These are phyloP conservation scores for Daldinia concentrica DNA, from an alignment of 495 filamentous ascomycete genomes.

Conservation along the genomic window DNA sequence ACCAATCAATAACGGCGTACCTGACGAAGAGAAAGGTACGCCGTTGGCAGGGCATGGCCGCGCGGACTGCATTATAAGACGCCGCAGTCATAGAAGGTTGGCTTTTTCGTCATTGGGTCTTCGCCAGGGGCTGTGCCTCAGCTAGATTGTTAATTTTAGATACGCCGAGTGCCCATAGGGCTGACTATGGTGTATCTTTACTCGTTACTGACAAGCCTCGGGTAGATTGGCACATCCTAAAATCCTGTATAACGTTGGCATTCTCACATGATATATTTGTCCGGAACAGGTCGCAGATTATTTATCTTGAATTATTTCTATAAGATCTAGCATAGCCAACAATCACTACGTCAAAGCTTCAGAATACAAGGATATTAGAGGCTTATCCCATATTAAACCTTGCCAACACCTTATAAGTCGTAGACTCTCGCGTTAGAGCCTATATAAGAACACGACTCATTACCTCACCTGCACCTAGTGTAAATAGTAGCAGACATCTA, in stretches of 20 bases:
- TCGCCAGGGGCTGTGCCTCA: not conserved
- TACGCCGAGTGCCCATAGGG: not conserved
- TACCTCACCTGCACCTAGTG: not conserved
- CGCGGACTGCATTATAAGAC: not conserved
- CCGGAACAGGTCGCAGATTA: not conserved
- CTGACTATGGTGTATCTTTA: not conserved
- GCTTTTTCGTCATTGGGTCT: not conserved
- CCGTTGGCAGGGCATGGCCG: not conserved
- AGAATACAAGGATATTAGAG: not conserved
- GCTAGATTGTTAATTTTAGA: not conserved
- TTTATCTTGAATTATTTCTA: not conserved
- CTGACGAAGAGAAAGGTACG: not conserved
- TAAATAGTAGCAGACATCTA: not conserved
- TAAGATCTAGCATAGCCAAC: not conserved
- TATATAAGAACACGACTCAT: not conserved
- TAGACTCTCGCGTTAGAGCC: not conserved
- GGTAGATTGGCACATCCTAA: not conserved
- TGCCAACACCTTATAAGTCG: not conserved
- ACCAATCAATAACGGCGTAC: slow-evolving; percentile 3
- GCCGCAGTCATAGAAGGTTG: not conserved
- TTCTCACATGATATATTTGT: not conserved
- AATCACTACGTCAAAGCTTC: not conserved
- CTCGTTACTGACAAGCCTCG: not conserved
- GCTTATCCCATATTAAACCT: not conserved
- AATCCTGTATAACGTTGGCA: not conserved